Evolutionary conservation across 1,284 basidiomycete genomes (phyloP).

Genomic region (Melampsora americana): DNA sequence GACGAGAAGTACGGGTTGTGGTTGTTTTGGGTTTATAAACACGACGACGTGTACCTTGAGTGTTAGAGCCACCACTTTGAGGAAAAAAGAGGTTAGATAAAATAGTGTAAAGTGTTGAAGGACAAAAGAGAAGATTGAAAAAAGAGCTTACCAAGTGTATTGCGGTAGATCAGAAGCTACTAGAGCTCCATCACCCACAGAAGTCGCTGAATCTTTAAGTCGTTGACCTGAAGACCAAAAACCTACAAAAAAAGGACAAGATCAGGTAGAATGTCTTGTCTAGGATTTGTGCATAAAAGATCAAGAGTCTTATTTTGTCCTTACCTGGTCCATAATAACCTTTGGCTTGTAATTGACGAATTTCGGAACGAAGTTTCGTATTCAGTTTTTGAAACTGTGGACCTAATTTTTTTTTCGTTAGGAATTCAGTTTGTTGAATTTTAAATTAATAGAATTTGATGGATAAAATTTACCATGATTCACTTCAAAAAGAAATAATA

Average conservation of each 20-base stretch:
- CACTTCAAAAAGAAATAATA: neutral
- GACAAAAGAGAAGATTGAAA: neutral
- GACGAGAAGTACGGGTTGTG: neutral
- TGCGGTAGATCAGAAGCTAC: conserved; percentile 28
- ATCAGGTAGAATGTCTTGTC: no score
- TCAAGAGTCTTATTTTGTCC: no score
- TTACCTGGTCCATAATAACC: conserved; percentile 36
- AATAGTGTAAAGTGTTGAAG: neutral
- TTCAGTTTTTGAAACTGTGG: conserved; percentile 33
- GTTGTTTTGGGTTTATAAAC: conserved; percentile 15
- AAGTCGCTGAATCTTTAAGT: conserved; percentile 18
- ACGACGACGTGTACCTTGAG: conserved; percentile 15
- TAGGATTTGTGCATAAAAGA: no score
- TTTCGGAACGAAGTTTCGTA: conserved; percentile 22
- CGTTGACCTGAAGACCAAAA: conserved; percentile 41
- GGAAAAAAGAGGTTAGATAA: neutral
- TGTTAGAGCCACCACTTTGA: conserved; percentile 15
- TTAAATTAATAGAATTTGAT: neutral
- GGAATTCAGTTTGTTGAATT: neutral
- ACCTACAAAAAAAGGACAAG: neutral
- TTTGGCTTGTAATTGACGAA: conserved; percentile 20
- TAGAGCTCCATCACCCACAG: conserved; percentile 12
- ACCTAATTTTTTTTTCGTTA: conserved; percentile 18
- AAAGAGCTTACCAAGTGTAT: conserved; percentile 17
- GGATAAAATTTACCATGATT: conserved; percentile 12